phyloP scores from a whole-genome alignment of 495 filamentous ascomycete genomes.

The Penicillium lagena region DNA sequence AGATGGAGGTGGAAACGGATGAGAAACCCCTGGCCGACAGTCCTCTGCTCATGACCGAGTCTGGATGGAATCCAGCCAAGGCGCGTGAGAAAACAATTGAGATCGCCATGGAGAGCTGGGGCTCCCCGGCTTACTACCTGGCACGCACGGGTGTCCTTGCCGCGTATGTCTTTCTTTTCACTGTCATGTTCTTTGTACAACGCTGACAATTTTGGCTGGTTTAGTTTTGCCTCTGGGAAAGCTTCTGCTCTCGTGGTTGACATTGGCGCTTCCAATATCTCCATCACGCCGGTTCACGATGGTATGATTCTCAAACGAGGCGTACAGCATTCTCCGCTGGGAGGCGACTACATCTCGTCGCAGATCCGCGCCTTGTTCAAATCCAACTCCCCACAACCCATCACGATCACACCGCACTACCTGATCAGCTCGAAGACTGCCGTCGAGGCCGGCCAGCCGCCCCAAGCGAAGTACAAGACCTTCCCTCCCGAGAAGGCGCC shows the following conservation, averaged over 20 bases:
- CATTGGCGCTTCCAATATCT: slow-evolving; percentile 84
- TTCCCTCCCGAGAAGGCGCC: slow-evolving; percentile 59
- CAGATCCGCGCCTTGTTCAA: slow-evolving; percentile 79
- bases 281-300: slow-evolving; percentile 87
- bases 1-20: slow-evolving; percentile 63
- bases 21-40: slow-evolving; percentile 82
- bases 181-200: background rate
- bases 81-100: slow-evolving; percentile 88
- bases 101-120: slow-evolving; percentile 93
- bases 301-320: slow-evolving; percentile 90
- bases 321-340: slow-evolving; percentile 73
- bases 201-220: slow-evolving; percentile 1
- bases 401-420: slow-evolving; percentile 79
- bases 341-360: slow-evolving; percentile 80
- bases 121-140: slow-evolving; percentile 87
- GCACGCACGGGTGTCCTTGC: slow-evolving; percentile 62
- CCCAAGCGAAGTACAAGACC: slow-evolving; percentile 61
- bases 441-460: slow-evolving; percentile 80
- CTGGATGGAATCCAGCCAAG: slow-evolving; percentile 84
- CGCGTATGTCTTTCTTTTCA: slow-evolving; percentile 39
- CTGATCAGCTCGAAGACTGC: slow-evolving; percentile 77
- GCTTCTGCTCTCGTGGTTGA: slow-evolving; percentile 88
- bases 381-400: slow-evolving; percentile 63
- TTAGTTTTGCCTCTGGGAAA: slow-evolving; percentile 82
- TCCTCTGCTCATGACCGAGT: slow-evolving; percentile 90